These are phyloP conservation scores for Fusarium sp. DNA, from an alignment of 2,329 filamentous ascomycete genomes.

Conservation along the genomic window DNA sequence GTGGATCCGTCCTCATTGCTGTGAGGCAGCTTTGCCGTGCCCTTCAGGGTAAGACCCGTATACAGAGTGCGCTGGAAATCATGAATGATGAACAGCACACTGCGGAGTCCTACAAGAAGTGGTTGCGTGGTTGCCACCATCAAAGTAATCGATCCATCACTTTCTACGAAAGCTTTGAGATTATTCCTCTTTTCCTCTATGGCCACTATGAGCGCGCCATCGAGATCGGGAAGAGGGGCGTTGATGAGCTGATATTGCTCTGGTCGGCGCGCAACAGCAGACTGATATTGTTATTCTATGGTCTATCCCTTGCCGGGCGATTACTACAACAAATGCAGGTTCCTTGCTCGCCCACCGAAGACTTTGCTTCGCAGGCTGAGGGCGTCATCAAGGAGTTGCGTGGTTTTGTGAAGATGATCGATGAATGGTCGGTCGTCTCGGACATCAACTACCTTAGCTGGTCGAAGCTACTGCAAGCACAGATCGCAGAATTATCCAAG, in stretches of 20 bases:
- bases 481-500: constrained; percentile 74
- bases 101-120: constrained; percentile 71
- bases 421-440: constrained; percentile 75
- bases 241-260: constrained; percentile 64
- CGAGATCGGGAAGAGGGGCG: constrained; percentile 68
- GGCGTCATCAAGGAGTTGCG: constrained; percentile 69
- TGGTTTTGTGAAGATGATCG: constrained; percentile 72
- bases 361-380: constrained; percentile 60
- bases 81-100: constrained; percentile 80
- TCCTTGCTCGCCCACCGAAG: constrained; percentile 60
- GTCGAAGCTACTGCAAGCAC: constrained; percentile 78
- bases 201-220: constrained; percentile 74
- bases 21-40: constrained; percentile 78
- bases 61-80: constrained; percentile 66
- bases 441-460: constrained; percentile 81
- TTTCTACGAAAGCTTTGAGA: constrained; percentile 78
- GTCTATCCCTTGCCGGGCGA: constrained; percentile 69
- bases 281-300: constrained; percentile 72
- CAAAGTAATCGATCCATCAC: constrained; percentile 76
- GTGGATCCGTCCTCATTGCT: constrained; percentile 78
- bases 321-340: constrained; percentile 67
- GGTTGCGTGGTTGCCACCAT: constrained; percentile 65
- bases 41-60: constrained; percentile 80
- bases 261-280: constrained; percentile 75
- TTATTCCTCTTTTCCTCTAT: constrained; percentile 74